Evolutionary conservation across 139 green algal species (phyloP), one percentile per base, ranked within the genome.

Genomic region (Coelastrella sp.): DNA sequence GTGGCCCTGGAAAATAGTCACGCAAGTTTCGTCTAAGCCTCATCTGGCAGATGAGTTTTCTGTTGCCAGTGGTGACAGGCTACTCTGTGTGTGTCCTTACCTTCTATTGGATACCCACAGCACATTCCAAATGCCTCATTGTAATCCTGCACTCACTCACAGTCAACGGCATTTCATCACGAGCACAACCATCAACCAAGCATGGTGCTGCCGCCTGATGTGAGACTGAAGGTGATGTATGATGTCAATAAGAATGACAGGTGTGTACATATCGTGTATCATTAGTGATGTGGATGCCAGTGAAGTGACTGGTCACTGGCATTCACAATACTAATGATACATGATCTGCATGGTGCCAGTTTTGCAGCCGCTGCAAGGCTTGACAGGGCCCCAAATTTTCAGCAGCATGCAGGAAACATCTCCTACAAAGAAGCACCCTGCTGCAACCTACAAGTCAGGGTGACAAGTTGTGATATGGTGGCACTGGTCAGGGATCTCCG

Each of bases 81-180:
- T 49, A 49, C 35, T 17, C 74, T 59, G 9, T 11, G 7, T 19
- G 8, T 19, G 24, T 57, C 15, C 96, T 10, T 94, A 89, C 85
- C 95, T 22, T 93, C 87, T 8, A 98, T 96, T 8, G 96, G 96
- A 89, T 96, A 98, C 27, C 96, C 95, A 90, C 96, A 98, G 94
- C 96, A 98, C n/a, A 91, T 78, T 5, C 96, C 96, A 92, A 96
- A 98, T 0, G 96, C 96, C 92, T 97, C 95, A 70, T 96, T 95
- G 86, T 94, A 95, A 61, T 96, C 94, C 90, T 90, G 76, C 49
- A 66, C 4, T 10, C n/a, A 20, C 12, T 25, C 35, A 1, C 74
- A 82, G 74, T 20, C 19, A 82, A 82, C 3, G 35, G 35, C 35
- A 49, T 49, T 3, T 49, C 1, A 49, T 27, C 17, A 24, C 3